Percentiles rank a stretch among this genome's conserved stretches.
These are phyloP conservation scores for Curvularia lunata DNA, from an alignment of 2,329 filamentous ascomycete genomes.

Conservation along the genomic window DNA sequence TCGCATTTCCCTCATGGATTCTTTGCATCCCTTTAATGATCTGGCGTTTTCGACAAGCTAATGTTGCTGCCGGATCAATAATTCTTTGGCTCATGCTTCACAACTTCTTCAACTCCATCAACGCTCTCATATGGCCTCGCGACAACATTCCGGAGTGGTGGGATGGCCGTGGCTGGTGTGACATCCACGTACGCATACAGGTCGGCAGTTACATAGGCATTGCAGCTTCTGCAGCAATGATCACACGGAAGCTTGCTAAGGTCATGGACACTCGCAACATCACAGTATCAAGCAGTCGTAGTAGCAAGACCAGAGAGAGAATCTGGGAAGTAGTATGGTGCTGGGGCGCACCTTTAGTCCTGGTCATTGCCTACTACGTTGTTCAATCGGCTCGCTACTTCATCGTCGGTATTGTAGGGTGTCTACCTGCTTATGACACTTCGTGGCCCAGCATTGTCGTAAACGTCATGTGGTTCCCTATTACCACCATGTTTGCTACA, in stretches of 20 bases:
- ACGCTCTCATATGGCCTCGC: constrained; percentile 68
- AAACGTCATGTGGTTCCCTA: constrained; percentile 61
- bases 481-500: constrained; percentile 60
- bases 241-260: constrained; percentile 65
- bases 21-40: constrained; percentile 63
- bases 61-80: constrained; percentile 64
- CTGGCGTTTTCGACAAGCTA: constrained; percentile 66
- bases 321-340: constrained; percentile 63
- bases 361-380: constrained; percentile 64
- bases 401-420: constrained; percentile 65
- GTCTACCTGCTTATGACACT: constrained; percentile 59
- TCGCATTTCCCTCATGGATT: constrained; percentile 59
- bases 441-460: constrained; percentile 66
- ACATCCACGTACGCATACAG: constrained; percentile 67
- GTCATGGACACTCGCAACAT: constrained; percentile 66
- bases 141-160: constrained; percentile 63
- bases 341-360: constrained; percentile 60
- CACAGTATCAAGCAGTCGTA: constrained; percentile 58
- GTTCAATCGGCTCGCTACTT: constrained; percentile 66
- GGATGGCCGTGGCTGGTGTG: constrained; percentile 66
- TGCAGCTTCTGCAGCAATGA: constrained; percentile 61
- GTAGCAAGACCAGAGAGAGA: constrained; percentile 55
- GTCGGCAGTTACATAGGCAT: constrained; percentile 61
- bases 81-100: constrained; percentile 63
- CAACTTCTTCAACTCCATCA: constrained; percentile 66